A percentile compares a stretch with the other conserved stretches of the same genome.
Conservation (phyloP, 331 rosid species). For the Malus hybrid region DNA sequence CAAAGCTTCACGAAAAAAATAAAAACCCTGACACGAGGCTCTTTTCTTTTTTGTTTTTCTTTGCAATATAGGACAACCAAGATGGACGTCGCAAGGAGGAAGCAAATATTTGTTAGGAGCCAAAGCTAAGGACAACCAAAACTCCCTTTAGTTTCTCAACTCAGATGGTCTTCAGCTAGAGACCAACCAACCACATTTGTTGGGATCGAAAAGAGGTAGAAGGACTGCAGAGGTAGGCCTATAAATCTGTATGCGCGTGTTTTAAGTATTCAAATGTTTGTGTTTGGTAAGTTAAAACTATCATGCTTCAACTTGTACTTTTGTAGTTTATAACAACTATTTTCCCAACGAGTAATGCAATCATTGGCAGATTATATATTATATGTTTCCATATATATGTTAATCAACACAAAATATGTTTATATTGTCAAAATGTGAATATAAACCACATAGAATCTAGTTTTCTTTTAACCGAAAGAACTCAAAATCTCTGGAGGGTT, state of each 20-base stretch:
- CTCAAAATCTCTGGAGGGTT: no score
- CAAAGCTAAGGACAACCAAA: neutral
- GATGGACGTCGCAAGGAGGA: neutral
- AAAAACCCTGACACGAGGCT: neutral
- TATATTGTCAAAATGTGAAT: no score
- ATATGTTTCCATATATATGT: no score
- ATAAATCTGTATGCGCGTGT: neutral
- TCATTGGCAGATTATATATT: no score
- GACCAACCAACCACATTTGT: neutral
- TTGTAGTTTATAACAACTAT: no score
- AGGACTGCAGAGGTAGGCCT: neutral
- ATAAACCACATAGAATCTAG: no score
- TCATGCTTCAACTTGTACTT: no score
- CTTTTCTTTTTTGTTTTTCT: neutral
- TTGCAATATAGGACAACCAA: neutral
- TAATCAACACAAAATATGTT: no score
- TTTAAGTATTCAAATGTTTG: neutral
- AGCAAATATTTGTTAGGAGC: neutral
- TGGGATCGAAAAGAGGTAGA: neutral
- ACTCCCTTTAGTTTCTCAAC: neutral
- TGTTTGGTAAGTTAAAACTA: no score
- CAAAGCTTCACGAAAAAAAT: neutral
- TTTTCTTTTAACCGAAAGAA: no score
- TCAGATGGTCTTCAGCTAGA: neutral
- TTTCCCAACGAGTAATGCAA: no score